phyloP scores from a whole-genome alignment of 2,329 filamentous ascomycete genomes.

The Aspergillus novofumigatus region DNA sequence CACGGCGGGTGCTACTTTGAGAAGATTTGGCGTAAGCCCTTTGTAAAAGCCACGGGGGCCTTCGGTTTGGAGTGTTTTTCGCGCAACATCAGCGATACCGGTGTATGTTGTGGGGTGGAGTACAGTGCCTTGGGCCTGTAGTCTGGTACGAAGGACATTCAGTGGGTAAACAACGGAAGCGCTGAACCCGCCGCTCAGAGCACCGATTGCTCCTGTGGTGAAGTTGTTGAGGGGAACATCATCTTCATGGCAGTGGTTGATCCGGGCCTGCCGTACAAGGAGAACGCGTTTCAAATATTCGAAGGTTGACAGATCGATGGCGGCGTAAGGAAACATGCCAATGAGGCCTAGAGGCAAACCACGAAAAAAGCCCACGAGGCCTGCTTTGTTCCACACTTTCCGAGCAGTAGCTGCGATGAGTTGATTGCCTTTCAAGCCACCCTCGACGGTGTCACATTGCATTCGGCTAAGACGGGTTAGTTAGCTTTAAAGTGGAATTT shows the following conservation, averaged over 20 bases:
- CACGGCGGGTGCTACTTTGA: constrained; percentile 93
- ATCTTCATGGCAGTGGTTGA: constrained; percentile 70
- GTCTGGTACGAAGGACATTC: constrained; percentile 83
- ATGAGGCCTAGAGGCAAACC: constrained; percentile 89
- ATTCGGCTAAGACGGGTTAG: constrained; percentile 57
- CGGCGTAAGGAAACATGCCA: constrained; percentile 97
- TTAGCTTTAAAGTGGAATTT: constrained; percentile 4
- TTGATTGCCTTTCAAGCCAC: constrained; percentile 75
- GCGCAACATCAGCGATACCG: constrained; percentile 83
- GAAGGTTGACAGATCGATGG: constrained; percentile 93
- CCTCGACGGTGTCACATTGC: constrained; percentile 89
- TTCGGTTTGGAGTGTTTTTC: constrained; percentile 76
- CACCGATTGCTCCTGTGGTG: constrained; percentile 81
- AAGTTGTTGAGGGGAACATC: constrained; percentile 78
- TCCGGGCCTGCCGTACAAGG: constrained; percentile 64
- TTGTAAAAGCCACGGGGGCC: constrained; percentile 86
- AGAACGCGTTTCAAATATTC: constrained; percentile 82
- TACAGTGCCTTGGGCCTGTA: constrained; percentile 93
- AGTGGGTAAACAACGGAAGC: constrained; percentile 93
- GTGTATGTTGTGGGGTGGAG: constrained; percentile 87
- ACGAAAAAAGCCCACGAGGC: constrained; percentile 75
- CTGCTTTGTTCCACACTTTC: constrained; percentile 79
- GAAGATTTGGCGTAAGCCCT: constrained; percentile 86
- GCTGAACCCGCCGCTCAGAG: constrained; percentile 84
- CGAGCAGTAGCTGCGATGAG: constrained; percentile 77